Evolutionary conservation across 208 protist species (phyloP).

Genomic region (Leishmania aethiopica): DNA sequence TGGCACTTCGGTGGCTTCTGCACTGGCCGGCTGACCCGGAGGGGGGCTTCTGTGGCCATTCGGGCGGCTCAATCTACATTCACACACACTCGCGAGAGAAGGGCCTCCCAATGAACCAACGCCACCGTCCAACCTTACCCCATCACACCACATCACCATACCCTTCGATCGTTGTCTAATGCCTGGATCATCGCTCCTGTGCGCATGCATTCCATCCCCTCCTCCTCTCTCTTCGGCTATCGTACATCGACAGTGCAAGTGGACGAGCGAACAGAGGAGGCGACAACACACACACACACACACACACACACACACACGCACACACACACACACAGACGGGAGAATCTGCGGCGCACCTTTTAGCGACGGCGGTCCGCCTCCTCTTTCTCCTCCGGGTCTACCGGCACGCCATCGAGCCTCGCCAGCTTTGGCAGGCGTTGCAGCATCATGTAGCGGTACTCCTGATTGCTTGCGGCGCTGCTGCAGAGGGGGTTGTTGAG

Average conservation of each 20-base stretch:
- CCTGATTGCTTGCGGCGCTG: constrained; percentile 66
- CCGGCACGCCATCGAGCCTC: constrained; percentile 86
- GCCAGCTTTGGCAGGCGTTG: constrained; percentile 87
- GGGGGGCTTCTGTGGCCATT: not conserved
- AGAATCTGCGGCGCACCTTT: not conserved
- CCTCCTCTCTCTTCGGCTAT: not conserved
- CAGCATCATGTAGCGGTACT: constrained; percentile 89
- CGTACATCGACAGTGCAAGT: not conserved
- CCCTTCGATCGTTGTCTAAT: too few species aligned
- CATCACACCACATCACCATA: too few species aligned
- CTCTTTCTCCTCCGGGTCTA: constrained; percentile 91
- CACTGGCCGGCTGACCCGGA: not conserved
- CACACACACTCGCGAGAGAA: not conserved
- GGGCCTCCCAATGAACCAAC: not conserved
- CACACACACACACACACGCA: not conserved
- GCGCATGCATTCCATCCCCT: not conserved
- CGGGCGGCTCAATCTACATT: not conserved
- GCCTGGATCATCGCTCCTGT: not conserved
- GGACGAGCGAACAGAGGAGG: not conserved
- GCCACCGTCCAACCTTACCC: not conserved
- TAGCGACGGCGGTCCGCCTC: constrained; percentile 87
- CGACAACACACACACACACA: not conserved
- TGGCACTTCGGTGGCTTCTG: not conserved
- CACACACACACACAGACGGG: not conserved
- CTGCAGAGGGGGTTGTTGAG: constrained; percentile 93